These are phyloP conservation scores for Cryptosporidium ubiquitum DNA, from an alignment of 169 alveolate genomes.

Conservation along the genomic window DNA sequence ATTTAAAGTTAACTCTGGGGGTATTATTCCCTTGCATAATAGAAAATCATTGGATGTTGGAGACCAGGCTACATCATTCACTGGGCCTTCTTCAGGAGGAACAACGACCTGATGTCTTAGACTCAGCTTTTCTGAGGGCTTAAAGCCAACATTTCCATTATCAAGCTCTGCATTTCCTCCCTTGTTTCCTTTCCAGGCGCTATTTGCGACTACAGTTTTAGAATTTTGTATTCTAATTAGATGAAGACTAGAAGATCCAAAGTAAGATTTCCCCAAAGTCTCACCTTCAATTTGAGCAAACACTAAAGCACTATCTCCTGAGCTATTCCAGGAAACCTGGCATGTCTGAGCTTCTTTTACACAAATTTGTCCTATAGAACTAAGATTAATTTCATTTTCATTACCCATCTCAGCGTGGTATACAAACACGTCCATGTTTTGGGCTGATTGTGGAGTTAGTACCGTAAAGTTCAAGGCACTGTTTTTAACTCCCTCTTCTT, in stretches of 20 bases:
- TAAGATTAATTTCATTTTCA: background rate
- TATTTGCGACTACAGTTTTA: conserved; percentile 38
- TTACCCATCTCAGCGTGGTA: conserved; percentile 26
- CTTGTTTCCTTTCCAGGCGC: background rate
- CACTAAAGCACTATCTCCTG: conserved; percentile 6
- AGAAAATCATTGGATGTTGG: conserved; percentile 79
- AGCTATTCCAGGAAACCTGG: conserved; percentile 63
- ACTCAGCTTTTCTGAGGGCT: conserved; percentile 18
- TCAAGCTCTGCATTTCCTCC: background rate
- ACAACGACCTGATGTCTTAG: conserved; percentile 39
- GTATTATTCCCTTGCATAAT: conserved; percentile 78
- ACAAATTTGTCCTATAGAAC: background rate
- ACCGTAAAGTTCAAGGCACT: conserved; percentile 46
- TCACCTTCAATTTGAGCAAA: conserved; percentile 69
- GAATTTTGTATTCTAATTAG: conserved; percentile 25
- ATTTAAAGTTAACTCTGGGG: conserved; percentile 73
- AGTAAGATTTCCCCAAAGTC: conserved; percentile 61
- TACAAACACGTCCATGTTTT: conserved; percentile 13
- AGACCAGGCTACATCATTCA: conserved; percentile 79
- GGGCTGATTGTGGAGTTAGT: conserved; percentile 25
- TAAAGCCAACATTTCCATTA: background rate
- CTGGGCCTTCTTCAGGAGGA: conserved; percentile 75
- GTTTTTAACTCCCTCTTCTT: background rate
- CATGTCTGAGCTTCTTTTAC: conserved; percentile 36
- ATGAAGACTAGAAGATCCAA: conserved; percentile 67